phyloP scores from a whole-genome alignment of 163 green algal species.

The Coccomyxa subellipsoidea region DNA sequence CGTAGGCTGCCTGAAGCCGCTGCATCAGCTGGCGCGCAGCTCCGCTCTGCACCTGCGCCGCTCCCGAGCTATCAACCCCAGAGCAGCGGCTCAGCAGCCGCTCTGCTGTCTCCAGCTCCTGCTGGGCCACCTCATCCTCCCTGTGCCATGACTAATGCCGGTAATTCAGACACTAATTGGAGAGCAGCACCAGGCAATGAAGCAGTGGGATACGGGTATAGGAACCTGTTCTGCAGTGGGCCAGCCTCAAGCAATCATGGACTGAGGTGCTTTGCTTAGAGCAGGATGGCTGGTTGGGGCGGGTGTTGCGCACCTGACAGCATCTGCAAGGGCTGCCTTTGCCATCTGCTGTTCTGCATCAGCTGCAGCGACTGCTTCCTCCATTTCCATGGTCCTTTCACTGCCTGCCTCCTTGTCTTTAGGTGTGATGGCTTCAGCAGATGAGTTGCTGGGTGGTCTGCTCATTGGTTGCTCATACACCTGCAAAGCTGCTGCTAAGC shows the following conservation, averaged over 20 bases:
- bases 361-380: not conserved
- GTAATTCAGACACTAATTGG: not conserved
- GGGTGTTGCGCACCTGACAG: not conserved
- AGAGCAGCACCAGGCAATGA: not conserved
- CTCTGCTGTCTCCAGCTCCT: slow-evolving; percentile 16
- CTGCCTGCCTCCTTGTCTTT: not conserved
- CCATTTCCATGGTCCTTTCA: not conserved
- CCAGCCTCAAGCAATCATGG: not conserved
- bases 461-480: not conserved
- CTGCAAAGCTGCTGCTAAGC: not conserved
- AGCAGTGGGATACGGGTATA: no score
- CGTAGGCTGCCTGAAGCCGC: slow-evolving; percentile 37
- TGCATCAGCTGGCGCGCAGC: slow-evolving; percentile 11
- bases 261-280: not conserved
- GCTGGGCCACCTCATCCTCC: slow-evolving; percentile 13
- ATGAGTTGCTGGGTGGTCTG: not conserved
- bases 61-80: not conserved
- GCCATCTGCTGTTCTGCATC: not conserved
- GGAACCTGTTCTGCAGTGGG: no score
- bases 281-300: no score
- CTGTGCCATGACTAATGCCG: not conserved
- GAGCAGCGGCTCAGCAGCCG: slow-evolving; percentile 19
- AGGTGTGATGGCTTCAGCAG: not conserved
- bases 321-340: not conserved
- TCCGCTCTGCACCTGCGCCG: slow-evolving; percentile 7